Conservation (phyloP, 306 rosid species). For the Corylus americana region DNA sequence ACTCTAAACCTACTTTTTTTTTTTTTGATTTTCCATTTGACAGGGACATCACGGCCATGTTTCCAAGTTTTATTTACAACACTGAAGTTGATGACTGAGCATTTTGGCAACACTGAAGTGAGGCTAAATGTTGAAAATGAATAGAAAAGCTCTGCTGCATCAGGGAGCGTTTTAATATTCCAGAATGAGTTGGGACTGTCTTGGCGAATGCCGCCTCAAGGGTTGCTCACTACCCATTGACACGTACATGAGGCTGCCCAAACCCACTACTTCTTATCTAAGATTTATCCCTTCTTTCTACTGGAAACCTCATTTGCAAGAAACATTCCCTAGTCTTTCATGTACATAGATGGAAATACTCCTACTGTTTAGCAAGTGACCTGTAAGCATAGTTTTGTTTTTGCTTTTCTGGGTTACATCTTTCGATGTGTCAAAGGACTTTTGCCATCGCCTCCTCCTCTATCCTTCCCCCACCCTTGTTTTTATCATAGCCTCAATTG, state of each 20-base stretch:
- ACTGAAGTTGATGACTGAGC: constrained; percentile 60
- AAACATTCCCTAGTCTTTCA: neutral
- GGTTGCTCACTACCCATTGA: neutral
- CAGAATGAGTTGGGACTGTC: neutral
- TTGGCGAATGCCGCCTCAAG: neutral
- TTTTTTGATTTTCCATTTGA: constrained; percentile 11
- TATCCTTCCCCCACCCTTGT: neutral
- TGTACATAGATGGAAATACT: neutral
- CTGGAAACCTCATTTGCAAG: neutral
- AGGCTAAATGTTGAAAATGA: neutral
- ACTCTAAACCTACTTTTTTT: constrained; percentile 26
- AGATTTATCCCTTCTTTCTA: neutral
- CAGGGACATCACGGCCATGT: constrained; percentile 59
- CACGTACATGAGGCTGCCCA: neutral
- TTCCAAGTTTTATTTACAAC: constrained; percentile 76
- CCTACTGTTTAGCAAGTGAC: neutral
- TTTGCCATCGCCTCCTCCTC: neutral
- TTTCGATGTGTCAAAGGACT: neutral
- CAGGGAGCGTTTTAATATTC: neutral
- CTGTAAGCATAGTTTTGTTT: neutral
- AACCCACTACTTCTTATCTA: neutral
- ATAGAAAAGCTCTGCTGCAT: constrained; percentile 6
- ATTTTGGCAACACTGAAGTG: neutral
- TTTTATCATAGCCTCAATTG: neutral
- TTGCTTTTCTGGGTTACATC: neutral